Evolutionary conservation across 2,329 filamentous ascomycete genomes (phyloP), one percentile per base, ranked within the genome.

Genomic region (Leptodontidium sp.): DNA sequence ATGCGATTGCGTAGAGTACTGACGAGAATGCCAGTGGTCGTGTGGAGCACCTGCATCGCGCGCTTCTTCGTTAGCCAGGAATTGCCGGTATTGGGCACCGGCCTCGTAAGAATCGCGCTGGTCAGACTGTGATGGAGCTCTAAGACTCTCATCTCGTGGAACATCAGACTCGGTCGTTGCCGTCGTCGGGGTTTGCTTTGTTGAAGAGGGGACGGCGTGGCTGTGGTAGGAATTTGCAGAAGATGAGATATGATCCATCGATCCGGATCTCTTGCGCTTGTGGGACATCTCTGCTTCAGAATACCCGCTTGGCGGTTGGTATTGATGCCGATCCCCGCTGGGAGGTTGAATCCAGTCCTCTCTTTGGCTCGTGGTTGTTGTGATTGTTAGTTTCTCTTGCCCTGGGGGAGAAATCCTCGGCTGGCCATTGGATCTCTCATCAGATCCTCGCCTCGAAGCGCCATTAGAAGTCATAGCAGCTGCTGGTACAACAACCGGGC

Each of bases 191-290:
- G 74, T 77, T 61, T 76, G 71, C 53, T 81, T 76, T 74, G 81
- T 74, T 69, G 77, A 75, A 43, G 76, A 77, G 61, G 78, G 76
- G 63, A 73, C 70, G 43, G 75, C 79, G 65, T 80, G 77, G 62
- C 73, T 79, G 68, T 79, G 78, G 67, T 80, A 81, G n/a, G 77
- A 77, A 69, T 73, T 77, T 71, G 77, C 74, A 64, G 76, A 79
- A 15, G 76, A 74, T 43, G 76, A 75, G 35, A 71, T 74, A 50
- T 76, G 79, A 66, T 90, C 90, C 47, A 83, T 79, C 6, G 91
- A 92, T 57, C 84, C 81, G 7, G 92, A 93, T 69, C 92, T 87
- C 79, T 93, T 95, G 75, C 89, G 87, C 80, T 90, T 91, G 74
- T 88, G 85, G 21, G 85, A 80, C 17, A 75, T 77, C 45, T 89